Conservation (phyloP, 495 filamentous ascomycete genomes). For the Chaetomium fimeti region DNA sequence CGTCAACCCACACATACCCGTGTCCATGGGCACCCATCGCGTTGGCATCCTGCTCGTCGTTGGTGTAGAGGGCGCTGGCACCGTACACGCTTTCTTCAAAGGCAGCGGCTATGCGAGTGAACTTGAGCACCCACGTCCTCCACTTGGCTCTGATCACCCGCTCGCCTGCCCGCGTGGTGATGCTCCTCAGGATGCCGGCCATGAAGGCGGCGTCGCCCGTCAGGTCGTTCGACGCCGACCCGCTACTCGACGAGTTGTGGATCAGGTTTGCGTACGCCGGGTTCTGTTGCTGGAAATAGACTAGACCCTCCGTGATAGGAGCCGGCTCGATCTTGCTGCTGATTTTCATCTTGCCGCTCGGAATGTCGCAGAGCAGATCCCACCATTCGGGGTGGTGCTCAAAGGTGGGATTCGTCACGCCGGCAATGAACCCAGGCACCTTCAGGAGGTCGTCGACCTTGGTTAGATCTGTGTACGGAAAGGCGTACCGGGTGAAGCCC, state of each 20-base stretch:
- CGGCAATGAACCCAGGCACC: constrained; percentile 96
- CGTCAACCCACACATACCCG: constrained; percentile 92
- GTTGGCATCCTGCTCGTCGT: constrained; percentile 59
- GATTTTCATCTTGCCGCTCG: constrained; percentile 90
- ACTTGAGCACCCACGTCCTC: constrained; percentile 84
- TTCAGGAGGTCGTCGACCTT: constrained; percentile 96
- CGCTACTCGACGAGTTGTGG: constrained; percentile 41
- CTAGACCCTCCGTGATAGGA: constrained; percentile 72
- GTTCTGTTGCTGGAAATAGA: constrained; percentile 82
- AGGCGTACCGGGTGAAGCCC: constrained; percentile 96
- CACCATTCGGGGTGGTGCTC: constrained; percentile 96
- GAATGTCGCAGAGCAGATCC: constrained; percentile 93
- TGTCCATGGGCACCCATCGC: constrained; percentile 61
- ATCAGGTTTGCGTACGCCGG: constrained; percentile 52
- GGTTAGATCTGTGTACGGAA: constrained; percentile 96
- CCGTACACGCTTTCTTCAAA: constrained; percentile 96
- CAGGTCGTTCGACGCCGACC: constrained; percentile 54
- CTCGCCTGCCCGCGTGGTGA: constrained; percentile 83
- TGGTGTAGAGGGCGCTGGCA: constrained; percentile 82
- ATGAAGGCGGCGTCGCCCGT: constrained; percentile 91
- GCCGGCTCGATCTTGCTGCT: constrained; percentile 75
- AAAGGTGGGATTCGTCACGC: constrained; percentile 96
- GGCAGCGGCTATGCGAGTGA: constrained; percentile 85
- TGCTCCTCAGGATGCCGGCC: constrained; percentile 75
- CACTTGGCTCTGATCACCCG: constrained; percentile 86